Base-by-base conservation (phyloP, 2,329 filamentous ascomycete genomes). In the Orbilia oligospora region DNA sequence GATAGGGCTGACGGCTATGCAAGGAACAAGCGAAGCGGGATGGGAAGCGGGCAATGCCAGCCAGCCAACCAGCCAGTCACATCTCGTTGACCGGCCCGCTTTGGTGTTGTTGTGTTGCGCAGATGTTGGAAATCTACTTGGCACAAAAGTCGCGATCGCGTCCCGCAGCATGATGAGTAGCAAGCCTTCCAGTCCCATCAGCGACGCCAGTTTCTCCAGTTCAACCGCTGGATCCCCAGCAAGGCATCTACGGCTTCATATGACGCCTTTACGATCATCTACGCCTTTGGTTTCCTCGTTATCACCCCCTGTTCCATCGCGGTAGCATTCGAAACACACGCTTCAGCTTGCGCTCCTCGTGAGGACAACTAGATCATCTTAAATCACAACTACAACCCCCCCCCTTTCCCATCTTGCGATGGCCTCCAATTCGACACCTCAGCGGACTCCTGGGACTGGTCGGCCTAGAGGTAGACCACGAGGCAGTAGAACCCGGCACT, bases 71-170 rank as follows among this genome's bases (percentile, higher is more conserved):
- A 30, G 27, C 27, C 27, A 46, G 53, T 44, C 38, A 24, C 61
- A 48, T n/a, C n/a, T n/a, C n/a, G n/a, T n/a, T n/a, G n/a, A n/a
- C n/a, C n/a, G n/a, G 33, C 36, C 36, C 18, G 18, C 56, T 61
- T 61, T 61, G 36, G 75, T 72, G 75, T 78, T 72, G 75, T 78
- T 78, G 68, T 71, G 75, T 78, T 72, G 68, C 61, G 68, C 61
- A 51, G 67, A 68, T 72, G 75, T 71, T 71, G 75, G 61, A 71
- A 70, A 61, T 76, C 53, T 36, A 67, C 44, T 69, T 56, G 64
- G 53, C 65, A 46, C 46, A 67, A 72, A 78, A 72, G 68, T 71
- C 75, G 75, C 75, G 75, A 78, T 78, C 75, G 75, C 75, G 75
- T 78, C 68, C 51, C 51, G 41, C 63, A 18, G 53, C 68, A 64